Base-by-base conservation (phyloP, 1,284 basidiomycete species). In the Agaricales sp. region DNA sequence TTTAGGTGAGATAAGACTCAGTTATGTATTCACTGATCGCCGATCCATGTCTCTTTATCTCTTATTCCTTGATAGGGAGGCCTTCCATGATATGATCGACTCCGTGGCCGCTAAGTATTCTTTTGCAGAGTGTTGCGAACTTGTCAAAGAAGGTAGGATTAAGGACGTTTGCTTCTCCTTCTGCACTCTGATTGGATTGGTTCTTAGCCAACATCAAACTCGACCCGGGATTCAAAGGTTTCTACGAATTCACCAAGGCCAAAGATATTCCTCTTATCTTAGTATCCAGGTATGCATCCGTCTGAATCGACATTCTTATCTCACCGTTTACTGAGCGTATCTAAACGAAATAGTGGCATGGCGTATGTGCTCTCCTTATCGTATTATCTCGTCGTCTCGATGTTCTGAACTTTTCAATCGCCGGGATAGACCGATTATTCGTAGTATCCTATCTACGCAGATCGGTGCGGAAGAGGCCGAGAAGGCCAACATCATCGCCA, bases 401-500 rank as follows among this genome's bases (percentile, higher is more conserved):
- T n/a, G n/a, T n/a, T n/a, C n/a, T n/a, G n/a, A n/a, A n/a, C n/a
- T n/a, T n/a, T n/a, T n/a, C n/a, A n/a, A n/a, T n/a, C n/a, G n/a
- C n/a, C n/a, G n/a, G n/a, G 6, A 6, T 30, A 30, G 26, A 12
- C 92, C 92, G 11, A 77, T 87, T 55, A 96, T 97, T 58, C 87
- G 89, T 45, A 87, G 87, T 1, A 87, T 95, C 3, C 74, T 96
- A 22, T 79, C 81, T 30, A 86, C 82, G 51, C 78, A 91, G 47
- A 70, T 93, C 46, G 87, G 84, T 11, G 74, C 81, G 35, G 77
- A 83, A 54, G 80, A 80, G 43, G 84, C 89, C 1, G 66, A 76
- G 49, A 71, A 80, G 47, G 92, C 96, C 50, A 81, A 90, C 55
- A 88, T 96, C 60, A 87, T 97, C 57, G 83, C 92, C 13, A 97